These are phyloP conservation scores for Bipolaris cookei DNA, from an alignment of 2,329 filamentous ascomycete species.

Conservation along the genomic window DNA sequence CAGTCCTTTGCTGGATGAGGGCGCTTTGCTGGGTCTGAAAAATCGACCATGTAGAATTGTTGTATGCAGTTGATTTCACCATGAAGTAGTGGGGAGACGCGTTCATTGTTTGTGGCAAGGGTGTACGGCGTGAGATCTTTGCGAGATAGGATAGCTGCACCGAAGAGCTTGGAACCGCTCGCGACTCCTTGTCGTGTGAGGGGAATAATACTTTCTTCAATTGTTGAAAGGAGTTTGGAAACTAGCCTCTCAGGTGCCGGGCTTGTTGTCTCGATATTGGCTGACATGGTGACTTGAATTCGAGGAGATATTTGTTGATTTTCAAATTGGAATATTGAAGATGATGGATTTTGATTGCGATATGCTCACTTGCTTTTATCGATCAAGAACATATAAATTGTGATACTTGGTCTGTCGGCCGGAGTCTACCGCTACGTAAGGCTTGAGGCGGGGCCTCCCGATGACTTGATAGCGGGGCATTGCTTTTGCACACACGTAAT, in stretches of 20 bases:
- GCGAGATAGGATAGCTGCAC: slow-evolving; percentile 60
- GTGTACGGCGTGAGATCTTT: slow-evolving; percentile 53
- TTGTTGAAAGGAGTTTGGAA: slow-evolving; percentile 15
- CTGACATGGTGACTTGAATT: slow-evolving; percentile 8
- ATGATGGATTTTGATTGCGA: background rate
- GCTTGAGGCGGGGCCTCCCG: slow-evolving; percentile 8
- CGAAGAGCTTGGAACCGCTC: slow-evolving; percentile 63
- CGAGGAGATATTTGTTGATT: background rate
- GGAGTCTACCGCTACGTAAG: slow-evolving; percentile 7
- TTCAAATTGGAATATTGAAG: background rate
- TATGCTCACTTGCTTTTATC: background rate
- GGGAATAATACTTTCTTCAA: slow-evolving; percentile 58
- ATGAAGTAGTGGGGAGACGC: slow-evolving; percentile 61
- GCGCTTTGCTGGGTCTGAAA: slow-evolving; percentile 38
- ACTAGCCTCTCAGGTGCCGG: slow-evolving; percentile 3
- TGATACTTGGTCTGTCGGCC: background rate
- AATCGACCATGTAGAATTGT: slow-evolving; percentile 57
- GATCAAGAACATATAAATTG: background rate
- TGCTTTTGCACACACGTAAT: background rate
- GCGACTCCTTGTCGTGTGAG: slow-evolving; percentile 59
- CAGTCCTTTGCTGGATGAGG: slow-evolving; percentile 57
- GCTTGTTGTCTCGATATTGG: background rate
- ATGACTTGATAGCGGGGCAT: slow-evolving; percentile 3
- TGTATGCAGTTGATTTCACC: slow-evolving; percentile 68
- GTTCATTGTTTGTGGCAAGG: slow-evolving; percentile 64